Base-by-base conservation (phyloP, 352 stramenopile species). In the Phytophthora brassicae region DNA sequence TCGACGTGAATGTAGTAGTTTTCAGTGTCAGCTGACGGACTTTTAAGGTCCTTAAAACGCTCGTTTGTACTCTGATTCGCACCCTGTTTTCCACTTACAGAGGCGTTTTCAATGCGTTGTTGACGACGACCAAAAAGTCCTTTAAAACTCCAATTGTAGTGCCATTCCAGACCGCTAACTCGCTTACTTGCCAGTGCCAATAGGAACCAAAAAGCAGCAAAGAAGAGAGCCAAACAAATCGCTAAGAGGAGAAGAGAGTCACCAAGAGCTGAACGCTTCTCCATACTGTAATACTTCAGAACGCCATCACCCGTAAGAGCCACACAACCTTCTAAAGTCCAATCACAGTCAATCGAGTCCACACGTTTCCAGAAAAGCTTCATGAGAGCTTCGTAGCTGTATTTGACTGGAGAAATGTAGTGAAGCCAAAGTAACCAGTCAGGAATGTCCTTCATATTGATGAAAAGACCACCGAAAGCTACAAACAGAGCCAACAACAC, bases 371-470 rank as follows among this genome's bases (percentile, higher is more conserved):
- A 87, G 59, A 80, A 84, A 6, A 79, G 58, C 17, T 73, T 75
- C 70, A 81, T 84, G 31, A 82, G 28, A 2, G 71, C 72, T 13
- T 79, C 72, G 42, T 74, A 84, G n/a, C 52, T 64, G 59, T 81
- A 87, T 50, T 79, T 81, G 29, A 87, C 43, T 0, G 75, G 75
- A 14, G 77, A 87, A n/a, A 87, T 69, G 66, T 82, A 84, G 35
- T 83, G 73, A n/a, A 87, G 56, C 77, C 77, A 87, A 43, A 74
- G 52, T 2, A 84, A 66, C 70, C 72, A 87, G 57, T 79, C 72
- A 0, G 75, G 77, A 6, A 74, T 75, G 28, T 74, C 62, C 41
- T 73, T 66, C 13, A 73, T 51, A 19, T 87, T 80, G 28, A 83
- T 66, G 11, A 87, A 22, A 5, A 84, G 54, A 0, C 75, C 75